Percentiles rank a stretch among this genome's conserved stretches.
These are phyloP conservation scores for Apostasia ramifera DNA, from an alignment of 106 monocot genomes.

Conservation along the genomic window DNA sequence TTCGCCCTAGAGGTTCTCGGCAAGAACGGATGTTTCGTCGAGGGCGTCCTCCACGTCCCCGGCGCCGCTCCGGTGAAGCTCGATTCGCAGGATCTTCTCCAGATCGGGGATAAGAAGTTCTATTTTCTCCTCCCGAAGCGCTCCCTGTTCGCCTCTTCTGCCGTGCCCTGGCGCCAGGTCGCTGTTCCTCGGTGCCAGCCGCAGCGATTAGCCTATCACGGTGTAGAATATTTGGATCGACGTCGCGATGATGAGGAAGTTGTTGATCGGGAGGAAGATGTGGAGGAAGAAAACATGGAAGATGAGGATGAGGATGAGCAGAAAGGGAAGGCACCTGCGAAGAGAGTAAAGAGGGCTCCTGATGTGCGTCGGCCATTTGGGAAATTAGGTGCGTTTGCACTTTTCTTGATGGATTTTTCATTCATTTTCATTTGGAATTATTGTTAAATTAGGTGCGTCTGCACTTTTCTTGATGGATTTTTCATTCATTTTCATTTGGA, in stretches of 20 bases:
- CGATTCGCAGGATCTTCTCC: slow-evolving; percentile 86
- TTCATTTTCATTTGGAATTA: neutral
- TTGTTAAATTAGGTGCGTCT: neutral
- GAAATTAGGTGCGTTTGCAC: neutral
- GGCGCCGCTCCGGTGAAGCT: slow-evolving; percentile 79
- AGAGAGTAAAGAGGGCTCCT: neutral
- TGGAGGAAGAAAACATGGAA: neutral
- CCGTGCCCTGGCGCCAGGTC: neutral
- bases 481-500: neutral
- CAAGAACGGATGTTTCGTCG: slow-evolving; percentile 94
- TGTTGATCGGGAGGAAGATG: slow-evolving; percentile 7
- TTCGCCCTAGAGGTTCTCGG: slow-evolving; percentile 87
- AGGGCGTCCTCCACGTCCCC: slow-evolving; percentile 83
- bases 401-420: neutral
- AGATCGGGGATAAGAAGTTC: slow-evolving; percentile 84
- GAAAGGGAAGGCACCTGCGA: neutral
- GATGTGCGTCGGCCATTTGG: neutral
- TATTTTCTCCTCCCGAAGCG: slow-evolving; percentile 70
- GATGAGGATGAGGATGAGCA: slow-evolving; percentile 5
- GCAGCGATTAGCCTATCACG: neutral
- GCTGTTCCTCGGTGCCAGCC: neutral
- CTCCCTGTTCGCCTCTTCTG: slow-evolving; percentile 33
- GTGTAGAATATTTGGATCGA: neutral
- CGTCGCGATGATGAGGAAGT: slow-evolving; percentile 1
- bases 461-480: neutral